Percentiles rank a stretch among this genome's conserved stretches.
Evolutionary conservation across 148 eudicot genomes (phyloP).

Genomic region (Pharnaceum exiguum): DNA sequence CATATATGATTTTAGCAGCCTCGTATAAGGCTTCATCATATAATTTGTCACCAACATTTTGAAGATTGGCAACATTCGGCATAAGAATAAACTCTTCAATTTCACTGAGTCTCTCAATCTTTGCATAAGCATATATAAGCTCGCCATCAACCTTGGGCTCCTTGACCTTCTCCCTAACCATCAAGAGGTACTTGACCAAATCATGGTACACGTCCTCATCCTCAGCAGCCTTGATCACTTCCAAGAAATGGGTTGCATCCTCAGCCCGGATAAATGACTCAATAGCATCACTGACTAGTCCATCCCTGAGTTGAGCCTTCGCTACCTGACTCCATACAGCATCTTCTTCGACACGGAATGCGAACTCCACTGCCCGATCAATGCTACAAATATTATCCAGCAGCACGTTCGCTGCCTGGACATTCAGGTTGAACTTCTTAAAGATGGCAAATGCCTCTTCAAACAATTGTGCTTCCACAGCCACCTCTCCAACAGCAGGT

Average conservation of each 20-base stretch:
- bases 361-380: constrained; percentile 94
- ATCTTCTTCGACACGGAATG: constrained; percentile 97
- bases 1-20: constrained; percentile 90
- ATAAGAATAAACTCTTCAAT: constrained; percentile 91
- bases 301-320: constrained; percentile 88
- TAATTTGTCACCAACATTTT: constrained; percentile 85
- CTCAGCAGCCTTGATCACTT: constrained; percentile 79
- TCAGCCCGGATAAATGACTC: constrained; percentile 97
- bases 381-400: constrained; percentile 71
- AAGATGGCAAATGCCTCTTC: constrained; percentile 97
- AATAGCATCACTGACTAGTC: constrained; percentile 87
- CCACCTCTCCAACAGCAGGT: constrained; percentile 95
- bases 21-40: constrained; percentile 91
- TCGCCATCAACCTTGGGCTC: constrained; percentile 98
- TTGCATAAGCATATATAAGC: constrained; percentile 95
- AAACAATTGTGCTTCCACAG: constrained; percentile 86
- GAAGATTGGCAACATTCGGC: constrained; percentile 98
- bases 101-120: constrained; percentile 85
- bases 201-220: constrained; percentile 85
- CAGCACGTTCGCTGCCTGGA: constrained; percentile 86
- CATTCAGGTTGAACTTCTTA: constrained; percentile 93
- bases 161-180: constrained; percentile 91
- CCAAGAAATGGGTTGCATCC: constrained; percentile 88
- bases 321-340: constrained; percentile 99
- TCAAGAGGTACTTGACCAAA: constrained; percentile 80